Evolutionary conservation across 1,284 basidiomycete species (phyloP), one percentile per base, ranked within the genome.

Genomic region (Peniophora sp.): DNA sequence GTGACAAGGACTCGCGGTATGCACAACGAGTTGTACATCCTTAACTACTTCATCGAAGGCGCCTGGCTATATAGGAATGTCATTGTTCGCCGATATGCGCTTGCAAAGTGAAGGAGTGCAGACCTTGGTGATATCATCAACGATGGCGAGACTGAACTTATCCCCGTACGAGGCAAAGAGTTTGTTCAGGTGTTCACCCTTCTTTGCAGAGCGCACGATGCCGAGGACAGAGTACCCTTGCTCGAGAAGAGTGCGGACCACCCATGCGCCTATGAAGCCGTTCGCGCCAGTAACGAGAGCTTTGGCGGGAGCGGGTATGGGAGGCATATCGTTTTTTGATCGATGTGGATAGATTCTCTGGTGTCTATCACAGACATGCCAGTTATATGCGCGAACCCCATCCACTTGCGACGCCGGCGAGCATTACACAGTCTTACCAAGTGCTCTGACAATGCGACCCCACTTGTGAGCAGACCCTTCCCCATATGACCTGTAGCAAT

Each of bases 81-180:
- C 9, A 12, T 12, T 39, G 12, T 34, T 8, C 11, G 17, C 25
- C n/a, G 11, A 22, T 5, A 10, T 22, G 46, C 27, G 27, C n/a
- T n/a, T n/a, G 35, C 27, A 25, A 19, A 14, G 16, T 16, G n/a
- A 45, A 20, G n/a, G 10, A 12, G 10, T 16, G 52, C 66, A 45
- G 43, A 77, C 73, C 67, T 74, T 65, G 14, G 71, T 74, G 58
- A 83, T 78, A 61, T 84, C 81, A 39, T 74, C 68, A 1, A 81
- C 79, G 38, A 80, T 66, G 27, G 72, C 73, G 59, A 73, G 61
- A 55, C 76, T 72, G 55, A 79, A 71, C 56, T 71, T 70, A 52
- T 72, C 70, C 11, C 69, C 72, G 54, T 68, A 66, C 47, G 60
- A 63, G 45, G 69, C 64, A 67, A 81, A 83, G 23, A 74, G 58